Base-by-base conservation (phyloP, 164 flowering plant species). In the Piper betle region DNA sequence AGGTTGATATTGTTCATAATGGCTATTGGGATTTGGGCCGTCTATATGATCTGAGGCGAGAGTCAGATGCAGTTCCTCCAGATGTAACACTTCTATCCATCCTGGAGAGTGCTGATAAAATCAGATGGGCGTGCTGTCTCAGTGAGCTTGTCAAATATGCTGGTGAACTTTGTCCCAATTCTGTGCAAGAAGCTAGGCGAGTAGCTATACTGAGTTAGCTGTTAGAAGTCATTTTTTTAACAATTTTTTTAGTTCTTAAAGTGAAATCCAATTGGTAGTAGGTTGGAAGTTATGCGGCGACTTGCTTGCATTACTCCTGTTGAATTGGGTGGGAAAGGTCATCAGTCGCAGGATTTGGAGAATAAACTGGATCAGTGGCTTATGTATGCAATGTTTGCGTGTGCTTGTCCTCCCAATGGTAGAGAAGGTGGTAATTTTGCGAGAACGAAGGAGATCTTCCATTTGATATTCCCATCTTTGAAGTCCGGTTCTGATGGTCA, bases 341-440 rank as follows among this genome's bases (percentile, higher is more conserved):
- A 86, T 77, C 95, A 80, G 61, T 82, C 88, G 38, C 96, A 84
- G 67, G 99, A 94, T 73, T 70, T 79, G 62, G 99, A 94, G 67
- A 88, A 74, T 73, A 94, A 94, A 74, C 76, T 94, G 69, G 99
- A 94, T 71, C 99, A 94, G 72, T 90, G 97, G 99, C 86, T 91
- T 46, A 79, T 94, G 87, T 94, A 88, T 84, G 87, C 96, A 1
- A 85, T 91, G 87, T 88, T 91, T 72, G 85, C 85, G 42, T 94
- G 95, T 76, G 88, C 99, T 38, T 91, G 99, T 67, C 96, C 97
- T 18, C 87, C 92, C 60, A 83, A 74, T 74, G 59, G 62, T 67
- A 82, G 76, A 77, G 96, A 91, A 68, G 74, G 78, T 68, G 81
- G 81, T 25, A 77, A 81, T 63, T 66, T 77, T 48, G 72, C 78